These are phyloP conservation scores for Populus trichocarpa DNA, from an alignment of 441 rosid species.

Conservation along the genomic window DNA sequence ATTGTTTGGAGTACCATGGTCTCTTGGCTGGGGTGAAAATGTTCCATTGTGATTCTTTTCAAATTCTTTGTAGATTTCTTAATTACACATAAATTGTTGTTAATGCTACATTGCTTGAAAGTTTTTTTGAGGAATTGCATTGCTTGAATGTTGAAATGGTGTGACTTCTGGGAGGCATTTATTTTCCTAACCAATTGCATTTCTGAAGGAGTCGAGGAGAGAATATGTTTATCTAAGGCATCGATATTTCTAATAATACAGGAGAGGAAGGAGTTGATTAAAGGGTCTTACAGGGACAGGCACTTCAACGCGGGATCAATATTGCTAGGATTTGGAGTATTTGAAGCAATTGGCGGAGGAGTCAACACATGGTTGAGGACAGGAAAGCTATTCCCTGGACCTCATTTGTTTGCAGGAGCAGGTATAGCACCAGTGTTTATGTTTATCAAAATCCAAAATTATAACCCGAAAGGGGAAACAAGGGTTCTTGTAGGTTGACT, in stretches of 20 bases:
- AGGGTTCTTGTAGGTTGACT: neutral
- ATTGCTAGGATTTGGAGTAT: slow-evolving; percentile 80
- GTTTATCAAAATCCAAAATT: neutral
- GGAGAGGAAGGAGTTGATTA: slow-evolving; percentile 84
- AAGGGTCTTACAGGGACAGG: slow-evolving; percentile 72
- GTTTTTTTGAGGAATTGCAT: neutral
- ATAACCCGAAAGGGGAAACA: neutral
- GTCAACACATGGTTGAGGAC: slow-evolving; percentile 79
- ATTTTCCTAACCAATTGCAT: neutral
- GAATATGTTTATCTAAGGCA: neutral
- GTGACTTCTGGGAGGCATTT: neutral
- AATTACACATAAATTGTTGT: neutral
- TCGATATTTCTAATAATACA: slow-evolving; percentile 24
- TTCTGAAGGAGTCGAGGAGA: neutral
- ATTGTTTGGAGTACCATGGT: neutral
- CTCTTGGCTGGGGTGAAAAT: neutral
- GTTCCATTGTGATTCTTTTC: neutral
- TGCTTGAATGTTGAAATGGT: neutral
- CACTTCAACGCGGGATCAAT: slow-evolving; percentile 86
- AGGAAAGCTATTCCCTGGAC: slow-evolving; percentile 92
- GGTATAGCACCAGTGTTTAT: slow-evolving; percentile 26
- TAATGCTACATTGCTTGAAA: neutral
- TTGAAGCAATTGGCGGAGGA: slow-evolving; percentile 74
- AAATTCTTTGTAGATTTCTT: neutral
- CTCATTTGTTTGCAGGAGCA: slow-evolving; percentile 92